A percentile compares a stretch with the other conserved stretches of the same genome.
These are phyloP conservation scores for Hortaea werneckii DNA, from an alignment of 2,329 filamentous ascomycete species.

Conservation along the genomic window DNA sequence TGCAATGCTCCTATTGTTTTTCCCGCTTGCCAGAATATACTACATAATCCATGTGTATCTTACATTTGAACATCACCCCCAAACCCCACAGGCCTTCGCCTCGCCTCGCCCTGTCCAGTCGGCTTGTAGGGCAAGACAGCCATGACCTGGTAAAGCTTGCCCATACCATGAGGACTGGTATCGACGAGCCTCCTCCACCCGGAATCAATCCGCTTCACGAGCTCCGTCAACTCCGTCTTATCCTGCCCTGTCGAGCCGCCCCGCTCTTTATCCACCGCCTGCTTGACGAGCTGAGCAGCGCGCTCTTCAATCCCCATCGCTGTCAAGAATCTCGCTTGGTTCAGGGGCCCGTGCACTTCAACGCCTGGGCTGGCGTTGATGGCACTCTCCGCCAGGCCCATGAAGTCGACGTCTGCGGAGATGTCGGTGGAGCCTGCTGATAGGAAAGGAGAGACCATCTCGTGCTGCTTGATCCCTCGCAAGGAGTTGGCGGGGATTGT, in stretches of 20 bases:
- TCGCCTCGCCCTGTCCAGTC: conserved; percentile 52
- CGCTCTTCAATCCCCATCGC: conserved; percentile 76
- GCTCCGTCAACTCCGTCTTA: conserved; percentile 34
- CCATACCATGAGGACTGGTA: conserved; percentile 75
- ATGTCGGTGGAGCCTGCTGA: conserved; percentile 77
- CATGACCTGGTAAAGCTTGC: conserved; percentile 86
- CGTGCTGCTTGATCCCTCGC: conserved; percentile 74
- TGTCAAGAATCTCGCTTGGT: conserved; percentile 70
- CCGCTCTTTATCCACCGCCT: conserved; percentile 24
- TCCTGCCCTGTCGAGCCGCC: conserved; percentile 27
- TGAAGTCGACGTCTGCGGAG: conserved; percentile 88
- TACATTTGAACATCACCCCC: conserved; percentile 51
- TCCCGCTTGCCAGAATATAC: no score
- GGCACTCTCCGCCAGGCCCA: conserved; percentile 72
- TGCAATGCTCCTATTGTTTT: no score
- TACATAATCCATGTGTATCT: no score
- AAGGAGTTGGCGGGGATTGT: conserved; percentile 81
- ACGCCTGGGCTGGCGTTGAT: conserved; percentile 64
- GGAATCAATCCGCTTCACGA: conserved; percentile 53
- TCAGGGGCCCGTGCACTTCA: conserved; percentile 85
- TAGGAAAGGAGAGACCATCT: conserved; percentile 66
- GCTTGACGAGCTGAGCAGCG: conserved; percentile 54
- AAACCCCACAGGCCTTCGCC: conserved; percentile 77
- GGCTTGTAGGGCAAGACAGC: conserved; percentile 61
- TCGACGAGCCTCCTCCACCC: conserved; percentile 81